Percentiles rank a stretch among this genome's conserved stretches.
phyloP scores from a whole-genome alignment of 805 yeast species.

The Candida arabinofermentans region DNA sequence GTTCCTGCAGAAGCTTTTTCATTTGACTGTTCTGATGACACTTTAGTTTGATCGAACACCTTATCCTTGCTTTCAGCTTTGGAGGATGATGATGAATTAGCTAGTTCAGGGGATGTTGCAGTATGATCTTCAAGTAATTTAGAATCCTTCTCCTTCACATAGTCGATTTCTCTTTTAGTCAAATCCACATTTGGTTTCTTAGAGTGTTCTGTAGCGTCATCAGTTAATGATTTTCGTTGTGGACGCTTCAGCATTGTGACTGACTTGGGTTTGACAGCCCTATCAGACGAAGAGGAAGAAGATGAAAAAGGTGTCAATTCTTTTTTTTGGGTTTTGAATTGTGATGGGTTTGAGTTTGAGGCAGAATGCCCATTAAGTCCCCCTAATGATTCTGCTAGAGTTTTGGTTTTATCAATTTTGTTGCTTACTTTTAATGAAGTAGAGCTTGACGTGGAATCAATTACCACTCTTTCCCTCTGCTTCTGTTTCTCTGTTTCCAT shows the following conservation, averaged over 20 bases:
- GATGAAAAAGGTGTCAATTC: neutral
- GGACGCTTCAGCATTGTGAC: conserved; percentile 3
- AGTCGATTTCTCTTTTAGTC: conserved; percentile 1
- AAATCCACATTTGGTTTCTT: conserved; percentile 1
- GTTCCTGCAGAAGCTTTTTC: neutral
- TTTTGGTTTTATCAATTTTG: neutral
- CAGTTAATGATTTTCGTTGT: neutral
- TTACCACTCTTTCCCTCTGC: neutral
- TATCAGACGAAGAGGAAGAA: neutral
- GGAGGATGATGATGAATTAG: too few species aligned
- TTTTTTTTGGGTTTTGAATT: neutral
- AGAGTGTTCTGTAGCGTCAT: neutral
- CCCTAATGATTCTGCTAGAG: neutral
- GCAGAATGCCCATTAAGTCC: neutral
- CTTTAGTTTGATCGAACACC: too few species aligned
- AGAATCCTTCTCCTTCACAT: conserved; percentile 4
- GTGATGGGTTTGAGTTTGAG: neutral
- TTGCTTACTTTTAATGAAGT: conserved; percentile 1
- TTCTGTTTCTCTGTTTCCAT: neutral
- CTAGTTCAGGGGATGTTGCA: too few species aligned
- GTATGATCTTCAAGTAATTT: too few species aligned
- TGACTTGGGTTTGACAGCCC: neutral
- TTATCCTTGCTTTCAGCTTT: too few species aligned
- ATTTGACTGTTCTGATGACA: too few species aligned
- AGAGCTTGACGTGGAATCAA: neutral